These are phyloP conservation scores for Mycena indigotica DNA, from an alignment of 768 basidiomycete genomes.

Conservation along the genomic window DNA sequence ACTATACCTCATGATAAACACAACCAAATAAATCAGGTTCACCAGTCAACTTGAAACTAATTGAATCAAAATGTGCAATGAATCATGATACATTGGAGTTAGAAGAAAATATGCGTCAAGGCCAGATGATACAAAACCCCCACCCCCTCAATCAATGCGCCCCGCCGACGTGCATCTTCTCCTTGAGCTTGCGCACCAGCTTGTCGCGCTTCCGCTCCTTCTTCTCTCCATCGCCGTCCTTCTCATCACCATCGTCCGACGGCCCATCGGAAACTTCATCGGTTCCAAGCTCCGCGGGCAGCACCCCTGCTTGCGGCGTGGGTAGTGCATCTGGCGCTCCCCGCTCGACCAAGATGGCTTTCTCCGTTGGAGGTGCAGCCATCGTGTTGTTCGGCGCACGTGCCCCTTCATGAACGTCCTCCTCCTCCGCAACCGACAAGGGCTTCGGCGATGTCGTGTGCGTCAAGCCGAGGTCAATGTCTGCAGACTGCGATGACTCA, in stretches of 20 bases:
- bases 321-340: neutral
- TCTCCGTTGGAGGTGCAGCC: neutral
- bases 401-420: neutral
- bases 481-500: neutral
- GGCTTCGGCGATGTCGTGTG: neutral
- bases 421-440: neutral
- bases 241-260: neutral
- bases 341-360: neutral
- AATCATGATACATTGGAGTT: too few relatives aligned
- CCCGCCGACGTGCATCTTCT: conserved; percentile 2
- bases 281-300: neutral
- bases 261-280: neutral
- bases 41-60: too few relatives aligned
- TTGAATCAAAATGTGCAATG: too few relatives aligned
- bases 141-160: too few relatives aligned
- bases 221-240: neutral
- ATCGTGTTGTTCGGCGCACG: neutral
- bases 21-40: too few relatives aligned
- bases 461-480: neutral
- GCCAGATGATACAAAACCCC: too few relatives aligned
- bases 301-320: neutral
- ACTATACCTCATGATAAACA: too few relatives aligned
- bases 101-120: too few relatives aligned
- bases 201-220: neutral
- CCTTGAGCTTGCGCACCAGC: neutral